A percentile compares a stretch with the other conserved stretches of the same genome.
Conservation (phyloP, 306 rosid species). For the Casuarina cunninghamiana region DNA sequence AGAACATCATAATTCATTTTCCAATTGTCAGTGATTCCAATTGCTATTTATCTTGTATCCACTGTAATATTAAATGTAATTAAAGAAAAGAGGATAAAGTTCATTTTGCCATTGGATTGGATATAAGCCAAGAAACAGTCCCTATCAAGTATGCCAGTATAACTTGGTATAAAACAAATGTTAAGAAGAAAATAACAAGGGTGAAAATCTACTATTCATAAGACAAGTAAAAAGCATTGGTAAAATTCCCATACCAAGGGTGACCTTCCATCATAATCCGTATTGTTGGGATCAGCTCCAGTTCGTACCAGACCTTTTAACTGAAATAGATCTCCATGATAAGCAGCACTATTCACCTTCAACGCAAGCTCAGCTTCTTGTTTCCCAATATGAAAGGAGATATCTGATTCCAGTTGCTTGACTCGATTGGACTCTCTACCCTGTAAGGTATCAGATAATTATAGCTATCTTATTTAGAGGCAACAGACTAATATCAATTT, state of each 20-base stretch:
- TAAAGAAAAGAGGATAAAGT: background rate
- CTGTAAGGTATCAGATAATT: constrained; percentile 35
- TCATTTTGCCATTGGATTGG: background rate
- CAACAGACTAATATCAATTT: constrained; percentile 6
- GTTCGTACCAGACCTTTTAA: constrained; percentile 79
- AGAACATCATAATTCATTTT: background rate
- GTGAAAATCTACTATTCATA: constrained; percentile 6
- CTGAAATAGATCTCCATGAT: constrained; percentile 75
- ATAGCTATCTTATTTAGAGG: constrained; percentile 8
- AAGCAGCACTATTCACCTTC: constrained; percentile 83
- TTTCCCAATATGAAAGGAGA: constrained; percentile 83
- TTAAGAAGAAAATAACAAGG: constrained; percentile 11
- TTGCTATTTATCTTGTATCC: background rate
- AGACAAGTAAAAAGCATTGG: constrained; percentile 22
- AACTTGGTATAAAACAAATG: background rate
- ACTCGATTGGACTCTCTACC: constrained; percentile 63
- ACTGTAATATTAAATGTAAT: background rate
- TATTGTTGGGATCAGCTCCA: constrained; percentile 92
- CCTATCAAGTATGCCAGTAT: background rate
- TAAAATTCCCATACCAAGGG: constrained; percentile 65
- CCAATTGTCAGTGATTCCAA: background rate
- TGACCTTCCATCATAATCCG: constrained; percentile 96
- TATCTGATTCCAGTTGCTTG: constrained; percentile 87
- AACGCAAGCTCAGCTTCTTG: constrained; percentile 94
- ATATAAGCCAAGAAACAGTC: background rate